Evolutionary conservation across 2,329 filamentous ascomycete species (phyloP).

Genomic region (Arthrobotrys sinensis): DNA sequence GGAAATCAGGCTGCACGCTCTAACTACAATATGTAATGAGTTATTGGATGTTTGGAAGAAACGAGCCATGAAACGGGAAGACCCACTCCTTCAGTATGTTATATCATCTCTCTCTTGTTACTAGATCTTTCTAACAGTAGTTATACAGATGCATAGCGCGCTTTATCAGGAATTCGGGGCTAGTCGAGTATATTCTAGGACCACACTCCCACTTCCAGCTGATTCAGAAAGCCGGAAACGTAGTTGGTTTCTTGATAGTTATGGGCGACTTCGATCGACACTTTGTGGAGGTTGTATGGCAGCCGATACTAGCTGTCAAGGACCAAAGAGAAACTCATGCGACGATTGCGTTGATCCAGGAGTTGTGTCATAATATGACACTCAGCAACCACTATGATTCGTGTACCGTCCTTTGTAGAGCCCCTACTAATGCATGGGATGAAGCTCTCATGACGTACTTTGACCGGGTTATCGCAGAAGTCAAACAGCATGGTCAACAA

Average conservation of each 20-base stretch:
- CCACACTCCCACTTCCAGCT: constrained; percentile 93
- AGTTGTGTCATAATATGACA: constrained; percentile 63
- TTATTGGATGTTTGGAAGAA: constrained; percentile 78
- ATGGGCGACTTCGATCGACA: constrained; percentile 79
- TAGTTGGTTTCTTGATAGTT: constrained; percentile 88
- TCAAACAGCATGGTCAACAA: constrained; percentile 49
- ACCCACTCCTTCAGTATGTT: constrained; percentile 65
- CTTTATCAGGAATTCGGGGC: constrained; percentile 78
- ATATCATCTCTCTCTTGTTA: not conserved
- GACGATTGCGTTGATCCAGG: constrained; percentile 77
- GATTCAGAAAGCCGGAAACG: constrained; percentile 83
- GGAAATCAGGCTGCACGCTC: constrained; percentile 84
- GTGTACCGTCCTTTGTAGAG: constrained; percentile 46
- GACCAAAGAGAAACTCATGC: constrained; percentile 89
- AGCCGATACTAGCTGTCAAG: constrained; percentile 83
- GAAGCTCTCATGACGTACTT: constrained; percentile 54
- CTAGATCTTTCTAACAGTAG: constrained; percentile 8
- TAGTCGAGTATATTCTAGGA: constrained; percentile 89
- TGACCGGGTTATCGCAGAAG: constrained; percentile 52
- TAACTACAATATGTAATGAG: constrained; percentile 80
- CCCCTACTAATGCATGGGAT: constrained; percentile 49
- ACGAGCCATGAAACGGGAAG: constrained; percentile 66
- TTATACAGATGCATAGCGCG: constrained; percentile 73
- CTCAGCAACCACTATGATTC: constrained; percentile 52
- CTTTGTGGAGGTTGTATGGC: constrained; percentile 87